phyloP scores from a whole-genome alignment of 2,329 filamentous ascomycete genomes.

The Neonectria ditissima region DNA sequence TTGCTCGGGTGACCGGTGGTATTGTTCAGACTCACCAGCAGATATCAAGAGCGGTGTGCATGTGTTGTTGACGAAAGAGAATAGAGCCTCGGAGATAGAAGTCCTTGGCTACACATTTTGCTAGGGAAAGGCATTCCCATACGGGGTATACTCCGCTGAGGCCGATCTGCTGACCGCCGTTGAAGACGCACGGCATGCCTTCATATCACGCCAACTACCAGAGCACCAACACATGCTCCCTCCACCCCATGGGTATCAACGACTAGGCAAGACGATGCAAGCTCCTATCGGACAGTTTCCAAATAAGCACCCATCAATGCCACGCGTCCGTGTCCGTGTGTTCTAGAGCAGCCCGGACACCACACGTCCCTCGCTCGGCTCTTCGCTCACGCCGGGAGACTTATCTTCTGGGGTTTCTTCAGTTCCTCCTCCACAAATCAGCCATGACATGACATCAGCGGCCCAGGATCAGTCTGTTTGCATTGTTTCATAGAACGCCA shows the following conservation, averaged over 20 bases:
- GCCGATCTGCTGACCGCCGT: conserved; percentile 4
- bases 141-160: not conserved
- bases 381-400: not conserved
- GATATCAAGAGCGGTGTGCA: conserved; percentile 12
- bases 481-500: not conserved
- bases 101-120: not conserved
- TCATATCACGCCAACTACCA: not conserved
- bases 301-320: conserved; percentile 1
- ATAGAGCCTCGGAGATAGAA: conserved; percentile 3
- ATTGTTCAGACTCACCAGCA: conserved; percentile 14
- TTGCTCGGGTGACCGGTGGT: conserved; percentile 5
- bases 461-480: not conserved
- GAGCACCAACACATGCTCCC: not conserved
- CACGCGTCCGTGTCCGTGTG: conserved; percentile 4
- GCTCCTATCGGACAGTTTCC: not conserved
- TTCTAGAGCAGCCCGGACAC: not conserved
- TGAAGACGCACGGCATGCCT: not conserved
- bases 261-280: conserved; percentile 1
- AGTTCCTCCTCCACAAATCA: conserved; percentile 23
- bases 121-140: not conserved
- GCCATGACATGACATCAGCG: conserved; percentile 14
- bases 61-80: conserved; percentile 10
- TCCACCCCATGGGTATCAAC: not conserved
- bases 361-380: not conserved
- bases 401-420: conserved; percentile 2